Evolutionary conservation across 805 yeast genomes (phyloP), one percentile per base, ranked within the genome.

Genomic region (Cyberlindnera amylophila): DNA sequence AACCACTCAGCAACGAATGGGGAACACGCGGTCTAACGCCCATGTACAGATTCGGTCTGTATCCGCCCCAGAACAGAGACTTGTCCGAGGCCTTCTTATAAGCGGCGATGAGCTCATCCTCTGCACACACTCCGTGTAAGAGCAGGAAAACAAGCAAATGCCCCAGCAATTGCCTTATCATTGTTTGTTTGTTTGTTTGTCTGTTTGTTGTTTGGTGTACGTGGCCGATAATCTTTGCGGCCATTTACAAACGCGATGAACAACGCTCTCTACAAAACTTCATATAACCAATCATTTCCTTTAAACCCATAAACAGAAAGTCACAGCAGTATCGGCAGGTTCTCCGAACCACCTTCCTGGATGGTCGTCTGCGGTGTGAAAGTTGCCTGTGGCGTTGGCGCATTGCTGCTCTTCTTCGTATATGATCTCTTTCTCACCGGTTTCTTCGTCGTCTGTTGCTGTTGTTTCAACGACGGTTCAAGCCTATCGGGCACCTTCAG

Each of bases 61-160:
- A 91, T 1, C 98, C 95, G 1, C 96, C 98, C 99, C 99, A 91
- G 26, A 79, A 61, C 21, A 86, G 65, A 2, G 87, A 74, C 32
- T 72, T 65, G 36, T 71, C 66, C 6, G 75, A 69, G 28, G 66
- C 63, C 21, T 54, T 46, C 34, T 61, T 59, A 39, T 59, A 70
- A 0, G 55, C 49, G 3, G 39, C 33, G 3, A 50, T 33, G 17
- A 54, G 34, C 8, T 38, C 31, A 6, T 38, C 39, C 2, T 15
- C 12, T 21, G 9, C 8, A 21, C 24, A 21, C 24, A 21, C 24
- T 21, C n/a, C n/a, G n/a, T n/a, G n/a, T n/a, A n/a, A n/a, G n/a
- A n/a, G n/a, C n/a, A n/a, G n/a, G n/a, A n/a, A n/a, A n/a, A n/a
- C n/a, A n/a, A n/a, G n/a, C n/a, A n/a, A n/a, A n/a, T n/a, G n/a